Conservation (phyloP, 75 land plant species). For the Cryptomeria japonica region DNA sequence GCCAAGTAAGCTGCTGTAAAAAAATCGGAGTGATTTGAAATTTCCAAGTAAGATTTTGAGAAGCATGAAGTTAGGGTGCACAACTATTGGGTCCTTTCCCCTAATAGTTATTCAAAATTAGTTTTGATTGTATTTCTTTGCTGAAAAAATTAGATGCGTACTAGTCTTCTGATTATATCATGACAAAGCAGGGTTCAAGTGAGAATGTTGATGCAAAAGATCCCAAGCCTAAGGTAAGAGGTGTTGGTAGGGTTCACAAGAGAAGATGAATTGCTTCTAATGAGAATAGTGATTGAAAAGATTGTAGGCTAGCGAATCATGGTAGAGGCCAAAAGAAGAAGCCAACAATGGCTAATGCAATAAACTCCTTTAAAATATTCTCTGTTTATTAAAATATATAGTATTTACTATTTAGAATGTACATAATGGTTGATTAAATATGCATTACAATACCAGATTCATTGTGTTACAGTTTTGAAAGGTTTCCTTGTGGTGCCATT, state of each 20-base stretch:
- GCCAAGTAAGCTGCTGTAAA: no score
- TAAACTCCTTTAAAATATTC: neutral
- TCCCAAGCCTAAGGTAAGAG: slow-evolving; percentile 21
- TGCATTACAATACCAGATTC: neutral
- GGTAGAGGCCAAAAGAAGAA: slow-evolving; percentile 63
- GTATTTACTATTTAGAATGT: no score
- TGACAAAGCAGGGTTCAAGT: slow-evolving; percentile 13
- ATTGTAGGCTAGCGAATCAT: no score
- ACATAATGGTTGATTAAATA: neutral
- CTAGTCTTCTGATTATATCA: neutral
- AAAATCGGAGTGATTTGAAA: no score
- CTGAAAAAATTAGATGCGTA: neutral
- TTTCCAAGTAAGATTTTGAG: no score
- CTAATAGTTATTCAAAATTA: neutral
- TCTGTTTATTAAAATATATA: neutral
- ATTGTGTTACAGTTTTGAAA: neutral
- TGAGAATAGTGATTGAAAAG: no score
- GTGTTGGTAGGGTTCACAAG: slow-evolving; percentile 57
- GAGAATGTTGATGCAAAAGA: slow-evolving; percentile 40
- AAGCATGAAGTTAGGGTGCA: no score
- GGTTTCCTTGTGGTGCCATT: no score
- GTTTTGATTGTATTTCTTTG: neutral
- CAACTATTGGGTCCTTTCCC: no score
- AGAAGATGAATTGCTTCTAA: slow-evolving; percentile 11
- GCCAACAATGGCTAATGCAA: slow-evolving; percentile 15